A percentile compares a stretch with the other conserved stretches of the same genome.
Conservation (phyloP, 805 yeast genomes). For the Kodamaea leandrae region DNA sequence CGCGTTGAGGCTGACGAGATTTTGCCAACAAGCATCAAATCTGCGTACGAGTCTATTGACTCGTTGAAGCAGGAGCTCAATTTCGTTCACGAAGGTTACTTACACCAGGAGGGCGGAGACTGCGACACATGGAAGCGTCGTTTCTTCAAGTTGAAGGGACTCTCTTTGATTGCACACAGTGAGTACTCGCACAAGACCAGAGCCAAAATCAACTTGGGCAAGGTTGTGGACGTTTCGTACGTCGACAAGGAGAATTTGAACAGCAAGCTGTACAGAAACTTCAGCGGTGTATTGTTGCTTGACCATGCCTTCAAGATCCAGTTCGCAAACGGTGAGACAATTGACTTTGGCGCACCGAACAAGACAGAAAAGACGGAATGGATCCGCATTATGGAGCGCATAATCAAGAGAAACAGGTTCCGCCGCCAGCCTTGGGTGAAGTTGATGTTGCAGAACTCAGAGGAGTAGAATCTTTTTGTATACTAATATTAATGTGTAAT, state of each 20-base stretch:
- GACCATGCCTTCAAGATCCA: slow-evolving; percentile 72
- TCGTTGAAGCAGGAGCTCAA: slow-evolving; percentile 28
- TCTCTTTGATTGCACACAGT: slow-evolving; percentile 71
- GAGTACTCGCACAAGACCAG: slow-evolving; percentile 66
- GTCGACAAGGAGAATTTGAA: slow-evolving; percentile 38
- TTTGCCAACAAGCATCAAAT: slow-evolving; percentile 66
- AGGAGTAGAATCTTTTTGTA: slow-evolving; percentile 6
- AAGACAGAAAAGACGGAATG: slow-evolving; percentile 59
- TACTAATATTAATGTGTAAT: slow-evolving; percentile 6
- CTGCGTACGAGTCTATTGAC: slow-evolving; percentile 37
- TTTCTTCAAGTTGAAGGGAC: slow-evolving; percentile 69
- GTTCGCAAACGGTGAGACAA: slow-evolving; percentile 77
- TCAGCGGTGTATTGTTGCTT: slow-evolving; percentile 67
- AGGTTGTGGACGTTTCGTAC: slow-evolving; percentile 54
- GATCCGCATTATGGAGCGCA: slow-evolving; percentile 57
- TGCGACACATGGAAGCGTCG: slow-evolving; percentile 71
- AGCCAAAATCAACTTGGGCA: slow-evolving; percentile 71
- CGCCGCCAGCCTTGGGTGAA: slow-evolving; percentile 64
- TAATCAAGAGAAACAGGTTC: slow-evolving; percentile 53
- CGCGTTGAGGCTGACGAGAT: slow-evolving; percentile 57
- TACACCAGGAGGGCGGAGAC: slow-evolving; percentile 93
- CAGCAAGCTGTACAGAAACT: slow-evolving; percentile 47
- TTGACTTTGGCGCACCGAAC: slow-evolving; percentile 83
- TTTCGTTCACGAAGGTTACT: slow-evolving; percentile 55
- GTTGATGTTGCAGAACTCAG: slow-evolving; percentile 31